Evolutionary conservation across 108 stramenopile species (phyloP).

Genomic region (Skeletonema potamos): DNA sequence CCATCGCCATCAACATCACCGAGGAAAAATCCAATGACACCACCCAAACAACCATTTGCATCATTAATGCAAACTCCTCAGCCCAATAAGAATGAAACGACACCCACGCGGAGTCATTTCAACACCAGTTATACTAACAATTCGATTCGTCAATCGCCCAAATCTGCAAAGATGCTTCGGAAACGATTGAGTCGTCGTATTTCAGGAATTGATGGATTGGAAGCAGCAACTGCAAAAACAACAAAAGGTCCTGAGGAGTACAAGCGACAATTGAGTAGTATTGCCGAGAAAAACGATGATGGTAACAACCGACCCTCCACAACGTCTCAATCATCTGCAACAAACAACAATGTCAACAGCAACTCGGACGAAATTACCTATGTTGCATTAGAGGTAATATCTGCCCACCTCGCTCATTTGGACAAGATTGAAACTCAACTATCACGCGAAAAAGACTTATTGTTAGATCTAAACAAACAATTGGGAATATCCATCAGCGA

Average conservation of each 20-base stretch:
- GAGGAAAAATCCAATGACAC: background rate
- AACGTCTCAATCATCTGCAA: background rate
- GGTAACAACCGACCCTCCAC: background rate
- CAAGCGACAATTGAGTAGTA: constrained; percentile 36
- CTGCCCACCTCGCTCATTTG: constrained; percentile 68
- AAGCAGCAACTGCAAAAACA: background rate
- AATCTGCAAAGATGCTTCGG: constrained; percentile 14
- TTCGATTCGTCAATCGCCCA: constrained; percentile 6
- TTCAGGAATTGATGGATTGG: constrained; percentile 17
- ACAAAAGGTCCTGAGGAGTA: background rate
- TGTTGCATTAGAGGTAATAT: constrained; percentile 54
- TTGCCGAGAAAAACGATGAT: constrained; percentile 34
- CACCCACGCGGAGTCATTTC: background rate
- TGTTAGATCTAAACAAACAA: constrained; percentile 67
- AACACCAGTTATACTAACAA: background rate
- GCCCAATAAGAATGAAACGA: background rate
- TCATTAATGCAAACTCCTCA: constrained; percentile 35
- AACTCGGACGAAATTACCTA: constrained; percentile 28
- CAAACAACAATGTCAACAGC: background rate
- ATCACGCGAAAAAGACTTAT: constrained; percentile 74
- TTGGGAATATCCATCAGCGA: constrained; percentile 44
- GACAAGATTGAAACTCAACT: constrained; percentile 72
- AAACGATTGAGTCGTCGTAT: constrained; percentile 40
- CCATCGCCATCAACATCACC: background rate
- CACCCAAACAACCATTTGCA: constrained; percentile 31